Conservation (phyloP, 345 rosid genomes). For the Salix arbutifolia region DNA sequence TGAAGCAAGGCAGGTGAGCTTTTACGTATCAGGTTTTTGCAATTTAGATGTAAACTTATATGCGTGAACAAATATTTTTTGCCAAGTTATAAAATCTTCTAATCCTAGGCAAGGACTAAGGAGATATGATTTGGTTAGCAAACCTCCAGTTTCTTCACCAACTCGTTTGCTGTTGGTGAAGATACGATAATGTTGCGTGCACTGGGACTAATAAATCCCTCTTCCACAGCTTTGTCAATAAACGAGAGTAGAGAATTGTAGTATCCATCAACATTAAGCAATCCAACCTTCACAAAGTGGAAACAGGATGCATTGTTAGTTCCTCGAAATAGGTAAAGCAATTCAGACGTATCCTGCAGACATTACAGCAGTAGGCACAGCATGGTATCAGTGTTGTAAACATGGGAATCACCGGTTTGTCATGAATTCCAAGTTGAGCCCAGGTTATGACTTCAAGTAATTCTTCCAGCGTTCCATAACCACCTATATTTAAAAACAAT, state of each 20-base stretch:
- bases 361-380: neutral
- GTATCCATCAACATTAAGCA: slow-evolving; percentile 98
- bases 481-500: slow-evolving; percentile 42
- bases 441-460: slow-evolving; percentile 96
- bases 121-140: neutral
- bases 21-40: neutral
- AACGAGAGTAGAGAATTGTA: slow-evolving; percentile 93
- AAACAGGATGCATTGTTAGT: slow-evolving; percentile 8
- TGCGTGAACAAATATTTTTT: neutral
- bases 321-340: neutral
- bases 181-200: slow-evolving; percentile 88
- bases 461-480: slow-evolving; percentile 97
- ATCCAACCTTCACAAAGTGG: slow-evolving; percentile 66
- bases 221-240: slow-evolving; percentile 97
- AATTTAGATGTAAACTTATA: neutral
- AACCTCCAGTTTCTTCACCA: slow-evolving; percentile 90
- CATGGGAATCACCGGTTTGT: slow-evolving; percentile 61
- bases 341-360: neutral
- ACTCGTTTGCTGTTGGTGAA: slow-evolving; percentile 81
- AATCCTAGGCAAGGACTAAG: neutral
- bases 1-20: neutral
- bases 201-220: slow-evolving; percentile 76
- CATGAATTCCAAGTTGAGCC: slow-evolving; percentile 99
- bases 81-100: neutral
- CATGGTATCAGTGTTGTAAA: neutral